Evolutionary conservation across 768 basidiomycete genomes (phyloP), one percentile per base, ranked within the genome.

Genomic region (Kwoniella shandongensis): DNA sequence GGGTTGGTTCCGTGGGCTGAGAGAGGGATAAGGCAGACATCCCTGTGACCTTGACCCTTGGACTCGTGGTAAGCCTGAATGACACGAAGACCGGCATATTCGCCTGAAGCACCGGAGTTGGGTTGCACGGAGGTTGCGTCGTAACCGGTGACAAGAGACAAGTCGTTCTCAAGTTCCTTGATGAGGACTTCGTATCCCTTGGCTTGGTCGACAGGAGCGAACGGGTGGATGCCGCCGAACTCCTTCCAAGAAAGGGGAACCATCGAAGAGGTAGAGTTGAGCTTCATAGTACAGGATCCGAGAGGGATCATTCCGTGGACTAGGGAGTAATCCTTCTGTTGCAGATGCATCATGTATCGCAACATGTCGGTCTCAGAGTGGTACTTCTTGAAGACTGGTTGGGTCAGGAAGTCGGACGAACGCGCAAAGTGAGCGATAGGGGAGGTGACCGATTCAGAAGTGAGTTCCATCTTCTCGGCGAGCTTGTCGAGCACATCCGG

Each of bases 321-420:
- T 29, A 99, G 86, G 26, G 90, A 87, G 55, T 98, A 83, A 73
- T 99, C 96, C 79, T 98, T 98, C 35, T 86, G 86, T 59, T 92
- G 89, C 46, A 99, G 83, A 66, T 91, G 88, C 78, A 90, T 85
- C 70, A 98, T 89, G 78, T 97, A 96, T 35, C 96, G 91, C 30
- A 99, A 81, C 88, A 99, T 92, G 79, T 97, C 92, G 0, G 96
- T 99, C 80, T 99, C 96, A 4, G 92, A 94, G 75, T 98, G 94
- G 70, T 97, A 88, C 53, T 87, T 85, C 81, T 97, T 98, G 81
- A 94, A 99, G 36, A 96, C 90, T 0, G 89, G 83, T 74, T 99
- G 89, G 0, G 84, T 82, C 11, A 99, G 81, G 78, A 85, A 89
- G 39, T 83, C 78, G 2, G 88, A 87, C 1, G 72, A 69, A 44